Evolutionary conservation across 2,329 filamentous ascomycete genomes (phyloP).

Genomic region (Lasiodiplodia citricola): DNA sequence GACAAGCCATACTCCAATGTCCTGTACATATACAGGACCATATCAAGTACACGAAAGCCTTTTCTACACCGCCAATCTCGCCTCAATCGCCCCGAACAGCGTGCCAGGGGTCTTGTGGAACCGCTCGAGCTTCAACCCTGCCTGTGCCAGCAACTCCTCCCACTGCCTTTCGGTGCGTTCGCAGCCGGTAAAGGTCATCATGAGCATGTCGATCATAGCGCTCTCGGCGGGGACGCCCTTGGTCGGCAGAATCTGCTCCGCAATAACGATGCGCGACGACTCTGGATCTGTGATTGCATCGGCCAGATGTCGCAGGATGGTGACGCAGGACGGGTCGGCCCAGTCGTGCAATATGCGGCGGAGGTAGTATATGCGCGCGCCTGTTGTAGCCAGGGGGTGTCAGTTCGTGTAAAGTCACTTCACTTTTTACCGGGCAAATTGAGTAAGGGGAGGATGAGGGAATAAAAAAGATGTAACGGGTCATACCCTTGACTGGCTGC

Average conservation of each 20-base stretch:
- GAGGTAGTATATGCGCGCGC: slow-evolving; percentile 45
- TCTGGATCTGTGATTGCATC: slow-evolving; percentile 37
- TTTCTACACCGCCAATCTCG: background rate
- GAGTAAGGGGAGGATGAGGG: too few relatives aligned
- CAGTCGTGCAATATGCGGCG: slow-evolving; percentile 47
- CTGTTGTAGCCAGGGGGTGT: slow-evolving; percentile 25
- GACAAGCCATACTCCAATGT: too few relatives aligned
- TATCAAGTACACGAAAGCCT: background rate
- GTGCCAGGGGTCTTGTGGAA: slow-evolving; percentile 24
- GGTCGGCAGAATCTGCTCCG: slow-evolving; percentile 44
- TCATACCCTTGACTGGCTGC: slow-evolving; percentile 37
- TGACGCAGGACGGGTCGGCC: slow-evolving; percentile 41
- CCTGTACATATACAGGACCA: too few relatives aligned
- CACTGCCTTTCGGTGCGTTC: slow-evolving; percentile 31
- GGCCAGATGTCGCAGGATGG: slow-evolving; percentile 41
- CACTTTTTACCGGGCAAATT: too few relatives aligned
- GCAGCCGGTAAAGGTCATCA: slow-evolving; percentile 42
- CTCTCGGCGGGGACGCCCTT: slow-evolving; percentile 37
- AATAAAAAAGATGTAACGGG: too few relatives aligned
- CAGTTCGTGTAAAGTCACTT: background rate
- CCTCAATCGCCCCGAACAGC: slow-evolving; percentile 27
- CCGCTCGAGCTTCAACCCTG: slow-evolving; percentile 28
- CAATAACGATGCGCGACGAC: slow-evolving; percentile 43
- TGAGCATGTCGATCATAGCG: slow-evolving; percentile 43
- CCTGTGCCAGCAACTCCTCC: slow-evolving; percentile 28